Base-by-base conservation (phyloP, 2,329 filamentous ascomycete species). In the Pyricularia sp. region DNA sequence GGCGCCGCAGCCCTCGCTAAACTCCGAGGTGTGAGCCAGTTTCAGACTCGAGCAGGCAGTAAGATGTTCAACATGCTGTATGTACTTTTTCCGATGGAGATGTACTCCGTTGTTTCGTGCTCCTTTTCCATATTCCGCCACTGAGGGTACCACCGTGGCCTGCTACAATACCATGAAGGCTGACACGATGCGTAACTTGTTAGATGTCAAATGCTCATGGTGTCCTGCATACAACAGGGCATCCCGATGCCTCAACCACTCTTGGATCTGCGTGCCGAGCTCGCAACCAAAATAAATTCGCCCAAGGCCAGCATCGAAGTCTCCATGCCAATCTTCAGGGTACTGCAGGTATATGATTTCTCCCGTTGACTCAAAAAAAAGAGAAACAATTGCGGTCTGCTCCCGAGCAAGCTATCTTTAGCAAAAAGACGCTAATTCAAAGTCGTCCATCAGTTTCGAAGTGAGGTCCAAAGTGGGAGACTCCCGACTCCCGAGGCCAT, bases 51-150 rank as follows among this genome's bases (percentile, higher is more conserved):
- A 61, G 80, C 80, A 2, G 84, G 84, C 3, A 77, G 79, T 55
- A 78, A 81, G 68, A 83, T 87, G 82, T 86, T 87, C 72, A 77
- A 83, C 69, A 84, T 86, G 80, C 78, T 86, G 33, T 63, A 28
- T 12, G 59, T 63, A 17, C 26, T 30, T 30, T 6, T 28, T 2
- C 58, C 23, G 26, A 17, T 17, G 23, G 42, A 50, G 1, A 50
- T 50, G 10, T n/a, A 50, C 42, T 50, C 42, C 7, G 7, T 50
- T 9, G 42, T 50, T 50, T 20, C 42, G 42, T 6, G 42, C 42
- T 20, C 4, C 42, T 50, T n/a, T 50, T 50, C 42, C 42, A n/a
- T n/a, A 6, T 50, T 7, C 2, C 42, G 5, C 42, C 42, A 11
- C 42, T 3, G 6, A 50, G 58, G 25, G 58, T 7, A 25, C 9